phyloP scores from a whole-genome alignment of 2,329 filamentous ascomycete genomes.

The Fusarium chuoi region DNA sequence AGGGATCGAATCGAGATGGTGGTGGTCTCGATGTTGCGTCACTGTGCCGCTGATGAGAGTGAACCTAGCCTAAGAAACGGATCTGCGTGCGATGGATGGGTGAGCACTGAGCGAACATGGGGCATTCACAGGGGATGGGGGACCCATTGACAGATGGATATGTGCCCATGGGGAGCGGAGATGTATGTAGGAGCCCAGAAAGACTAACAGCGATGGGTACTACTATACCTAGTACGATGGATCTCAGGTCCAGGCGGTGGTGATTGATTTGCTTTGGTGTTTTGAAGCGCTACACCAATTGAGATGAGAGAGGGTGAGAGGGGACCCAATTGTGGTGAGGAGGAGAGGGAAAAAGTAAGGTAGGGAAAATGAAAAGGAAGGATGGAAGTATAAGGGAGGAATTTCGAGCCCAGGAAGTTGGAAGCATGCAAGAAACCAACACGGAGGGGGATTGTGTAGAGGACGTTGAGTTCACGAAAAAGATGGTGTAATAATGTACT shows the following conservation, averaged over 20 bases:
- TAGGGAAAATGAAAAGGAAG: not conserved
- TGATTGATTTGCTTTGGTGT: conserved; percentile 15
- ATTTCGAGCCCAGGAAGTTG: conserved; percentile 13
- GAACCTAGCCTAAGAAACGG: conserved; percentile 34
- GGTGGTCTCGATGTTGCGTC: conserved; percentile 45
- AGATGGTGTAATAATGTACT: conserved; percentile 34
- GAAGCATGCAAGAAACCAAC: not conserved
- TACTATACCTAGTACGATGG: conserved; percentile 9
- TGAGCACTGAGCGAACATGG: conserved; percentile 29
- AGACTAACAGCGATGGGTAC: conserved; percentile 15
- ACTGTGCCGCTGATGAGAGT: conserved; percentile 40
- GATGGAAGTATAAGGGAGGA: not conserved
- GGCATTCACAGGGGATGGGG: conserved; percentile 32
- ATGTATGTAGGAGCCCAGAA: not conserved
- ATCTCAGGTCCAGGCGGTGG: conserved; percentile 18
- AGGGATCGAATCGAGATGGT: conserved; percentile 38
- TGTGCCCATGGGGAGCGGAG: conserved; percentile 32
- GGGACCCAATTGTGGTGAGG: not conserved
- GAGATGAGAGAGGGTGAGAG: conserved; percentile 6
- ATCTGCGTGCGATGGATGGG: conserved; percentile 38
- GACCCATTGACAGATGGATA: conserved; percentile 22
- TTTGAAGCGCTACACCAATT: conserved; percentile 14
- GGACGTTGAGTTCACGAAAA: conserved; percentile 17
- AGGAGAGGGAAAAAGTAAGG: not conserved
- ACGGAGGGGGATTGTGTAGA: not conserved